Base-by-base conservation (phyloP, 2,329 filamentous ascomycete species). In the Hypoxylon sp. region DNA sequence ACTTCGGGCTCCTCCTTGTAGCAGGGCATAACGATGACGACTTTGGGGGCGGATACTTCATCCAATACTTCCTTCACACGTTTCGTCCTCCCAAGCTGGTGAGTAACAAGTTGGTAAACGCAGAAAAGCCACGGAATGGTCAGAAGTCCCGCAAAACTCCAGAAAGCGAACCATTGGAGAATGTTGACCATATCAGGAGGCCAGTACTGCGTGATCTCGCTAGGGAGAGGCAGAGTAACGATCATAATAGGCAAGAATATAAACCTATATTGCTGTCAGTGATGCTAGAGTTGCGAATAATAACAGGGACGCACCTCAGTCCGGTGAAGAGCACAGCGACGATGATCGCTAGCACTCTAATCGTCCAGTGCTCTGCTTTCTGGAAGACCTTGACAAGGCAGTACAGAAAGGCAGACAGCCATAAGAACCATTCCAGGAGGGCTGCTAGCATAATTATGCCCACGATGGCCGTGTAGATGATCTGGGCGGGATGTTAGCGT, bases 81-180 rank as follows among this genome's bases (percentile, higher is more conserved):
- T 76, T 93, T 93, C 42, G 85, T 89, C 68, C 93, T 88, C 20
- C 95, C 94, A 24, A 98, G 84, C 32, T 93, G 91, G 72, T 96
- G 91, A 7, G 92, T 97, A 60, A 97, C 91, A 4, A 97, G 86
- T 74, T 96, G 91, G 75, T 96, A 97, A 59, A 98, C 87, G 78
- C 94, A 97, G 75, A 97, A 92, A 2, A 97, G 85, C 93, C 93
- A 97, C 0, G 96, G 96, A 1, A 97, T 84, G 0, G 91, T 93
- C 61, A 99, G 81, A 8, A 98, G 87, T 68, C 88, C 87, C 0
- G 94, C 91, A 71, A 98, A 98, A 26, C 91, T 89, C 90, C 93
- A 97, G 78, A 98, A 98, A 3, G 93, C 94, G 75, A 98, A 97
- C 91, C 93, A 96, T 76, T 97, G 94, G 12, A 98, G 84, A 48